Percentiles rank a stretch among this genome's conserved stretches.
Conservation (phyloP, 2,329 filamentous ascomycete genomes). For the Pseudogymnoascus sp. region DNA sequence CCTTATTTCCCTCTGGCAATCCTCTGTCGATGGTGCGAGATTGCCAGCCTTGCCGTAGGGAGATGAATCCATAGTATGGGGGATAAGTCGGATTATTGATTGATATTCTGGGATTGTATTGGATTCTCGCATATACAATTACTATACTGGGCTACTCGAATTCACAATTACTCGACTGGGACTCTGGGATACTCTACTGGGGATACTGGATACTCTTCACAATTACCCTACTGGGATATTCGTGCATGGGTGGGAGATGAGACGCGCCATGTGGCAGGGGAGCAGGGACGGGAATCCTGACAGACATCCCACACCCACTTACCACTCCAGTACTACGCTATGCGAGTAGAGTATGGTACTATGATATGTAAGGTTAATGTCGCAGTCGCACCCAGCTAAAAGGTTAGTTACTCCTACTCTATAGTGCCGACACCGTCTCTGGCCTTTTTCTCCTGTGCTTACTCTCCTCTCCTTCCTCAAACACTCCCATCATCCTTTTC, state of each 20-base stretch:
- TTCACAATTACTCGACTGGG: background rate
- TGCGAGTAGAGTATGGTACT: no score
- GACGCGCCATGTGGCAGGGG: slow-evolving; percentile 7
- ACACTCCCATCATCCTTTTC: background rate
- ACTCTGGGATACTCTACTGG: background rate
- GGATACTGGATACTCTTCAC: background rate
- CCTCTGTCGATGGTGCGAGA: background rate
- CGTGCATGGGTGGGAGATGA: slow-evolving; percentile 4
- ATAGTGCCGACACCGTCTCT: background rate
- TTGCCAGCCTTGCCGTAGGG: background rate
- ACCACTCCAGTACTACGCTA: no score
- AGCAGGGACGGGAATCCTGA: background rate
- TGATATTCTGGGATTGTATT: no score
- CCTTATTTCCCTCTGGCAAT: no score
- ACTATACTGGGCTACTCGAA: background rate
- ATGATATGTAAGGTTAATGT: background rate
- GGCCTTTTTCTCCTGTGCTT: background rate
- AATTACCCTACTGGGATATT: background rate
- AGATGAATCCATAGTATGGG: background rate
- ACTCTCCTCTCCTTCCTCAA: background rate
- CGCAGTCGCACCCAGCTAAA: background rate
- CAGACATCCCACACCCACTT: background rate
- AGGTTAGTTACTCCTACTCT: background rate
- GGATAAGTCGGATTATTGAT: background rate
- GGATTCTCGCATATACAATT: background rate